phyloP scores from a whole-genome alignment of 768 basidiomycete genomes.

The Mycena floridula region DNA sequence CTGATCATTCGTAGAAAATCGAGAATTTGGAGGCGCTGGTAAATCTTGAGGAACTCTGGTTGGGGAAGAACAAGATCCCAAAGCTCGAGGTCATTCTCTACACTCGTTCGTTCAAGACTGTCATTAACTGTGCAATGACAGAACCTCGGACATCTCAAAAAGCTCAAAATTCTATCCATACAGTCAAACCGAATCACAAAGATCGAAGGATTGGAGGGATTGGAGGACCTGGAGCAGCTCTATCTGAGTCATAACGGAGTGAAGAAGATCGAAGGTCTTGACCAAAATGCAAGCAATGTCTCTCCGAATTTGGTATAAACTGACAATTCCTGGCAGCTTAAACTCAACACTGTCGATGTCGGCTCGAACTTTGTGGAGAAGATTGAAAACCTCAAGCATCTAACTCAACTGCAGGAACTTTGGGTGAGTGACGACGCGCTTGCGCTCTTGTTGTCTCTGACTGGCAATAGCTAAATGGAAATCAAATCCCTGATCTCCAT shows the following conservation, averaged over 20 bases:
- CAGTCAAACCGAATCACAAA: conserved; percentile 92
- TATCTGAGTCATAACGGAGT: conserved; percentile 95
- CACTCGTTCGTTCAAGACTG: neutral
- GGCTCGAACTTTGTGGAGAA: conserved; percentile 77
- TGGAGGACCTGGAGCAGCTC: conserved; percentile 77
- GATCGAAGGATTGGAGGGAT: conserved; percentile 71
- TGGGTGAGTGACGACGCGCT: conserved; percentile 61
- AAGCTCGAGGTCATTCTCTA: conserved; percentile 64
- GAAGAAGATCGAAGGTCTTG: conserved; percentile 75
- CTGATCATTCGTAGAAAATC: conserved; percentile 55
- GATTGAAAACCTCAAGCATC: conserved; percentile 79
- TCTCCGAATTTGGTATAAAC: neutral
- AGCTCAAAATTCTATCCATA: conserved; percentile 79
- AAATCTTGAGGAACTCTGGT: conserved; percentile 88
- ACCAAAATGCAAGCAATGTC: conserved; percentile 57
- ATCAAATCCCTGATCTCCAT: conserved; percentile 68
- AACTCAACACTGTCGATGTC: conserved; percentile 82
- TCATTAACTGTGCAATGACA: conserved; percentile 19
- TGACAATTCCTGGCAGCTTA: conserved; percentile 28
- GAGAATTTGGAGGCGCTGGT: conserved; percentile 77
- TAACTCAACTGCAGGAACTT: conserved; percentile 78
- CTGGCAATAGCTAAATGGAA: conserved; percentile 72
- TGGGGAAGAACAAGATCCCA: conserved; percentile 96
- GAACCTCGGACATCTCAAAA: conserved; percentile 66
- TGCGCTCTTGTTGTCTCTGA: neutral